Evolutionary conservation across 2,329 filamentous ascomycete genomes (phyloP), one percentile per base, ranked within the genome.

Genomic region (Nemania bipapillata): DNA sequence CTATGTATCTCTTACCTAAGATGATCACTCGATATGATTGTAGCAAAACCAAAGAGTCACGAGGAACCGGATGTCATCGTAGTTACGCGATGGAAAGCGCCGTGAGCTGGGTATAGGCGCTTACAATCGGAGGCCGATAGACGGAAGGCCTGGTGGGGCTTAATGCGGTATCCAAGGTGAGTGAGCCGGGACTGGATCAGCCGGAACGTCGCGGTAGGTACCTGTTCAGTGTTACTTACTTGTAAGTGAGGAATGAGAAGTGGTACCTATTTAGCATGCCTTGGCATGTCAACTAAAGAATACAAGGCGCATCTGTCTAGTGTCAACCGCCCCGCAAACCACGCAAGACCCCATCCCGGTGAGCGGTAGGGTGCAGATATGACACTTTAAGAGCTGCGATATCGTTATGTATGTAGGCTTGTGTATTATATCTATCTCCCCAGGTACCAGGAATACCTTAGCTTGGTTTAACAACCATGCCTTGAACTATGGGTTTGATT

Each of bases 71-170:
- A 42, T 62, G 37, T 63, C 61, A 59, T 57, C 59, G 66, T 61
- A n/a, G 59, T 69, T 70, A 65, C 58, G 69, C 54, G 35, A 70
- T 63, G 28, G 57, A 57, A 65, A 65, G 50, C 52, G 32, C 53
- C 32, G 12, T n/a, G 30, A 17, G 54, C 32, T 58, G 68, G 65
- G 35, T 69, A 69, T 12, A 56, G 28, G 17, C 69, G 69, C 63
- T 66, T 70, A 70, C 32, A 57, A 20, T 66, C 69, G 69, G 68
- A 61, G 52, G 55, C 58, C 12, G 35, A 58, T 54, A 35, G 63
- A 37, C 63, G 63, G 55, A 49, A 54, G 26, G 7, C 15, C 12
- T 47, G 40, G 55, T 50, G 47, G 55, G 50, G 37, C 47, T 40
- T 11, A 49, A 37, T 49, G 60, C 59, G 37, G 65, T 55, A 22